Evolutionary conservation across 2,329 filamentous ascomycete species (phyloP).

Genomic region (Penicillium crustosum): DNA sequence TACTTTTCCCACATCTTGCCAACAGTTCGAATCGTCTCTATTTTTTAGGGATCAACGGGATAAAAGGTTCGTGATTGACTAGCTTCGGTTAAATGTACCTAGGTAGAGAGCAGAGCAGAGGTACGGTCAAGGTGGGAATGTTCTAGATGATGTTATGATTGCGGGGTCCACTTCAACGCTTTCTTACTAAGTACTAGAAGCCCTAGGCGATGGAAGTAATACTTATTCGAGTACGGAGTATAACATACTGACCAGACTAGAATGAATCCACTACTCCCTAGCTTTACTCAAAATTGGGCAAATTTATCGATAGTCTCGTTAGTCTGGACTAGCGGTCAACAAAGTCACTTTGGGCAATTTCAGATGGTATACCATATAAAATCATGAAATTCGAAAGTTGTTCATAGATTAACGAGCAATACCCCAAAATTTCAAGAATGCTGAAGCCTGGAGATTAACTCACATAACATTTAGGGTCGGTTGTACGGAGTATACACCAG

Average conservation of each 20-base stretch:
- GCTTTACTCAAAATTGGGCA: neutral
- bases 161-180: constrained; percentile 7
- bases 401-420: neutral
- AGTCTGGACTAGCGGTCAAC: neutral
- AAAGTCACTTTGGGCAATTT: neutral
- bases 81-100: neutral
- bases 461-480: neutral
- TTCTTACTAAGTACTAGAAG: neutral
- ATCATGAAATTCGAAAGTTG: too few relatives aligned
- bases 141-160: constrained; percentile 2
- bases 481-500: neutral
- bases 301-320: neutral
- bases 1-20: constrained; percentile 35
- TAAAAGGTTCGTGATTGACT: neutral
- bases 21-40: constrained; percentile 24
- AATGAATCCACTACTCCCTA: neutral
- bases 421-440: neutral
- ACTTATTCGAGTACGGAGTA: neutral
- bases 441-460: constrained; percentile 10
- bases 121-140: neutral
- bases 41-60: neutral
- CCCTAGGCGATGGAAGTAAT: neutral
- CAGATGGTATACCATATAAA: neutral
- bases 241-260: too few relatives aligned
- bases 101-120: neutral